These are phyloP conservation scores for Tylopilus intermedius DNA, from an alignment of 768 basidiomycete species.

Conservation along the genomic window DNA sequence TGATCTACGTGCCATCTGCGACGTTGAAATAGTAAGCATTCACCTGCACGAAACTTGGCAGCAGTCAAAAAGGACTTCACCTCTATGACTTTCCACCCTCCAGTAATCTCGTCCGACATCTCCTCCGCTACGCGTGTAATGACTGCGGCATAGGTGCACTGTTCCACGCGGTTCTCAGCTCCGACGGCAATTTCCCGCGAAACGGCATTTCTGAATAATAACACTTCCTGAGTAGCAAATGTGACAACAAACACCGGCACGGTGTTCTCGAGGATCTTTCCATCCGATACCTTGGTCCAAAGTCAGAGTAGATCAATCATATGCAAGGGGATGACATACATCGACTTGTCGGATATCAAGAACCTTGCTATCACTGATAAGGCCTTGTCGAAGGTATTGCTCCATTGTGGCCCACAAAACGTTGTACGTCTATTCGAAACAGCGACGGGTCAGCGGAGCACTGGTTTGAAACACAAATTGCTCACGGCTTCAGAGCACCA, in stretches of 20 bases:
- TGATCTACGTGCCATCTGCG: constrained; percentile 49
- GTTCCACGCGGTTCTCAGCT: constrained; percentile 85
- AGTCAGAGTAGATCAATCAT: constrained; percentile 1
- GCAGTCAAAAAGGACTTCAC: constrained; percentile 39
- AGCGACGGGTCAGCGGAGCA: not conserved
- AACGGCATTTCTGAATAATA: constrained; percentile 86
- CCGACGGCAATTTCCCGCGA: constrained; percentile 85
- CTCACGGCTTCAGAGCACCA: constrained; percentile 97
- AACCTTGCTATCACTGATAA: constrained; percentile 89
- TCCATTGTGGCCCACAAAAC: constrained; percentile 99
- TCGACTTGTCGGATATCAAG: constrained; percentile 98
- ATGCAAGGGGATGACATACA: constrained; percentile 43
- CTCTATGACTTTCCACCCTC: constrained; percentile 98
- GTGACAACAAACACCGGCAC: constrained; percentile 88
- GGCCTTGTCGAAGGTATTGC: constrained; percentile 83
- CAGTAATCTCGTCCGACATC: constrained; percentile 86
- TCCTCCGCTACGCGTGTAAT: constrained; percentile 86
- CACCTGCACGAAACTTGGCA: not conserved
- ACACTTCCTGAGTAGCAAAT: constrained; percentile 90
- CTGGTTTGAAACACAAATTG: constrained; percentile 2
- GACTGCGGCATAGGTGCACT: constrained; percentile 89
- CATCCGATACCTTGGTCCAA: constrained; percentile 61
- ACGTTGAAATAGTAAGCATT: not conserved
- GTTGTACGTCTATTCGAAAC: constrained; percentile 74
- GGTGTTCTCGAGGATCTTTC: constrained; percentile 86